A percentile compares a stretch with the other conserved stretches of the same genome.
Conservation (phyloP, 2,329 filamentous ascomycete genomes). For the Plectosphaerella cucumerina region DNA sequence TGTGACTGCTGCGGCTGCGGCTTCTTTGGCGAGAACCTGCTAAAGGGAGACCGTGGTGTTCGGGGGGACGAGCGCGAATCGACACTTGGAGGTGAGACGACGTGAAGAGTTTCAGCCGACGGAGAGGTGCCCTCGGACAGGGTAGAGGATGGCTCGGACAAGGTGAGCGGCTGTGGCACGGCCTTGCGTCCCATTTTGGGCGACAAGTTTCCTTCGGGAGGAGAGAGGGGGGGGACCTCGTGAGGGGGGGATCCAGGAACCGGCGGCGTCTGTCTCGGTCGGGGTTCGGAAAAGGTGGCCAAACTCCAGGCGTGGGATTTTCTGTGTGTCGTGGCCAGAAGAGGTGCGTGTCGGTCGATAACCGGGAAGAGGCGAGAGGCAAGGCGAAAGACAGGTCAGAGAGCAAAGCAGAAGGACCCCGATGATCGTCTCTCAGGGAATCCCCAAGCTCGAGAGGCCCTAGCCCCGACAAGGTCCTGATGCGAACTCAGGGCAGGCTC, state of each 20-base stretch:
- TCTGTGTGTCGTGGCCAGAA: not conserved
- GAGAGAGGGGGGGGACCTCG: too few species aligned
- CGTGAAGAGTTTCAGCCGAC: constrained; percentile 24
- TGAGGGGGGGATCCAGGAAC: too few species aligned
- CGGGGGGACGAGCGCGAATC: constrained; percentile 39
- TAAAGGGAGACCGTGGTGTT: constrained; percentile 40
- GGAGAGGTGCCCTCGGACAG: constrained; percentile 20
- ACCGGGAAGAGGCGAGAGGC: not conserved
- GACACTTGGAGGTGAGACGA: constrained; percentile 27
- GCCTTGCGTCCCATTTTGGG: constrained; percentile 51
- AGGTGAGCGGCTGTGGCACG: constrained; percentile 53
- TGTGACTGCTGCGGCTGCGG: constrained; percentile 8
- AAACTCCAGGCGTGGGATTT: too few species aligned
- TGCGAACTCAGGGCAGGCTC: not conserved
- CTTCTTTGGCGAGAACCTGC: constrained; percentile 32
- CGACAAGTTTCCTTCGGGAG: not conserved
- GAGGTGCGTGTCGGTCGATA: not conserved
- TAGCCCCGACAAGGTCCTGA: not conserved
- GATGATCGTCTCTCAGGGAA: not conserved
- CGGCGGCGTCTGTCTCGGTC: not conserved
- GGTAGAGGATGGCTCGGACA: constrained; percentile 36
- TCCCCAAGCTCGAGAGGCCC: not conserved
- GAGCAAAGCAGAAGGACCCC: not conserved
- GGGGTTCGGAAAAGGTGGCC: not conserved
- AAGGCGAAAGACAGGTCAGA: too few species aligned